Evolutionary conservation across 2,329 filamentous ascomycete genomes (phyloP).

Genomic region (Monilinia polystroma): DNA sequence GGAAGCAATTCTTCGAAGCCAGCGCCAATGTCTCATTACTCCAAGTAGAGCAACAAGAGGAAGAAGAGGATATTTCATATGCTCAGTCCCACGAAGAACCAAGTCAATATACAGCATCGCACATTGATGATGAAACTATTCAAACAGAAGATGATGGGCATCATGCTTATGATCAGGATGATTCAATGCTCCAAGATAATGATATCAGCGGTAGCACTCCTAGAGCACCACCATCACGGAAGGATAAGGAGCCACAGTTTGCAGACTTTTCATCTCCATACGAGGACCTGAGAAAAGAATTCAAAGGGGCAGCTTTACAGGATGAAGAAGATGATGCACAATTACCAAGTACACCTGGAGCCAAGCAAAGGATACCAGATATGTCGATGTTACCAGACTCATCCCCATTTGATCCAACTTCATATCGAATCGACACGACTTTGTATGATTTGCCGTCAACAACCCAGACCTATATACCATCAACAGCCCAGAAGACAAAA

Average conservation of each 20-base stretch:
- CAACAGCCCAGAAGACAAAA: slow-evolving; percentile 44
- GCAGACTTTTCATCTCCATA: slow-evolving; percentile 74
- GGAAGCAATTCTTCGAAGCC: slow-evolving; percentile 99
- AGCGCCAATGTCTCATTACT: slow-evolving; percentile 96
- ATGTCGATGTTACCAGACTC: slow-evolving; percentile 64
- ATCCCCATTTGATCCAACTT: slow-evolving; percentile 53
- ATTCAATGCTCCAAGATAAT: slow-evolving; percentile 65
- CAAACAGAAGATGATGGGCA: slow-evolving; percentile 36
- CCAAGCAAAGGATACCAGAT: slow-evolving; percentile 53
- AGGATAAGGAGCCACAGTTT: slow-evolving; percentile 50
- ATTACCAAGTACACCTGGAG: slow-evolving; percentile 39
- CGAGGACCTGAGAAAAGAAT: slow-evolving; percentile 67
- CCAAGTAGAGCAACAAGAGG: slow-evolving; percentile 80
- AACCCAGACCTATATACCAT: slow-evolving; percentile 27
- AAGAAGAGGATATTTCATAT: slow-evolving; percentile 52
- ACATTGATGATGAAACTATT: slow-evolving; percentile 37
- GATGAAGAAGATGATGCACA: slow-evolving; percentile 44
- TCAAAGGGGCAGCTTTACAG: slow-evolving; percentile 47
- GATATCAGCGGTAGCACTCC: slow-evolving; percentile 69
- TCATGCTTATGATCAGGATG: slow-evolving; percentile 47
- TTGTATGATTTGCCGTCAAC: slow-evolving; percentile 38
- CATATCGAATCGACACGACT: slow-evolving; percentile 46
- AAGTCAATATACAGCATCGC: slow-evolving; percentile 41
- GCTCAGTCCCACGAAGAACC: slow-evolving; percentile 38
- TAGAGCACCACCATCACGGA: slow-evolving; percentile 52